Evolutionary conservation across 2,329 filamentous ascomycete genomes (phyloP), one percentile per base, ranked within the genome.

Genomic region (Sodiomyces alkalinus): DNA sequence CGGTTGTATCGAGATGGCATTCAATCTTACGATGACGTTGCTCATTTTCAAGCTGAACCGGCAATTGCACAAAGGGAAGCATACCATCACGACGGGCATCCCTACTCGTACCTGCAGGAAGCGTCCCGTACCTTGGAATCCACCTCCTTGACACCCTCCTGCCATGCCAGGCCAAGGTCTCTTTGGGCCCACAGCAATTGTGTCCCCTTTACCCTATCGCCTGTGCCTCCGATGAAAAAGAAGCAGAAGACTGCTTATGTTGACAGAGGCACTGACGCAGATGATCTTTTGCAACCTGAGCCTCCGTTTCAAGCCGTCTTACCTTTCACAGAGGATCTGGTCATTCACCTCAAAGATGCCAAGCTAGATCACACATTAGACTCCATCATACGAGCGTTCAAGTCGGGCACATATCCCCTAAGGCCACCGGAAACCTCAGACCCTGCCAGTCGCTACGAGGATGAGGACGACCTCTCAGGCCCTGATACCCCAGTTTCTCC

Each of bases 261-360:
- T 12, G 54, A 62, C 36, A 47, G 49, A 7, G 57, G 56, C 10
- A 53, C 51, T 0, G 53, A 61, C 39, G 46, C 48, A 2, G 43
- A 42, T 6, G 39, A 49, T 6, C 30, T 44, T 10, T 16, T 35
- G 2, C 36, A 39, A 10, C 22, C 33, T 6, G 30, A 45, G 7
- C 33, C 41, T 11, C 30, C 42, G 0, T 56, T 58, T 21, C 48
- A 56, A 19, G 51, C 62, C 1, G 54, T 70, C 1, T 50, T 76
- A 14, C 59, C 64, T 0, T 46, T 69, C 22, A 40, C 54, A 1
- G 72, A 76, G 39, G 64, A 76, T 34, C 41, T 74, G 2, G 55
- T 74, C 3, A 52, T 77, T 15, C 54, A 66, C 25, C 59, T 75
- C 31, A 61, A 57, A 10, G 54, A 59, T 7, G 56, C 58, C 2